phyloP scores from a whole-genome alignment of 371 early-diverging fungal genomes.

The Globomyces sp. region DNA sequence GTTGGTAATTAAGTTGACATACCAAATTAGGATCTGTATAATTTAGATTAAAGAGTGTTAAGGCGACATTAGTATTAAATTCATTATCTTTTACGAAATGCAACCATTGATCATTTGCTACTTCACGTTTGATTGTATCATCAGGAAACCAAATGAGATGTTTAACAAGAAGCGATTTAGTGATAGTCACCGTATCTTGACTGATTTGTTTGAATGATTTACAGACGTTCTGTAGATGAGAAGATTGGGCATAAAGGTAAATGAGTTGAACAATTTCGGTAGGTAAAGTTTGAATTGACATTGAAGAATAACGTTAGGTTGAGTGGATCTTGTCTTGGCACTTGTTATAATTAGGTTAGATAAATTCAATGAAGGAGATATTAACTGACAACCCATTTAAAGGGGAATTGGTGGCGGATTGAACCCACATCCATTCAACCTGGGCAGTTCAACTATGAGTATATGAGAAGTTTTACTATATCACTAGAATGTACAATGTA shows the following conservation, averaged over 20 bases:
- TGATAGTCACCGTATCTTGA: background rate
- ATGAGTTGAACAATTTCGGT: constrained; percentile 12
- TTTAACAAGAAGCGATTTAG: background rate
- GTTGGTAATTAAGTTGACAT: background rate
- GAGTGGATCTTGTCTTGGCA: too few relatives aligned
- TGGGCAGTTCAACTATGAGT: too few relatives aligned
- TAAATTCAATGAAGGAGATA: too few relatives aligned
- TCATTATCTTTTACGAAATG: constrained; percentile 10
- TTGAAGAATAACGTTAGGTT: background rate
- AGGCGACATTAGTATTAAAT: background rate
- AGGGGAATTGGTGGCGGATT: too few relatives aligned
- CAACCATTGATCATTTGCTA: constrained; percentile 6
- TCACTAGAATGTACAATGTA: too few relatives aligned
- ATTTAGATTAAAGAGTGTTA: constrained; percentile 2
- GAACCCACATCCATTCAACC: too few relatives aligned
- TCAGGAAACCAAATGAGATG: constrained; percentile 4
- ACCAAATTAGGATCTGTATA: background rate
- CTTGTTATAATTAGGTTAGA: too few relatives aligned
- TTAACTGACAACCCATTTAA: too few relatives aligned
- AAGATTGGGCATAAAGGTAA: constrained; percentile 6
- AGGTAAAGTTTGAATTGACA: constrained; percentile 2
- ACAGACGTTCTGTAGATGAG: background rate
- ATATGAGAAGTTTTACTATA: too few relatives aligned
- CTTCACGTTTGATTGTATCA: background rate
- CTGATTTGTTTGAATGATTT: background rate